Evolutionary conservation across 495 filamentous ascomycete genomes (phyloP), one percentile per base, ranked within the genome.

Genomic region (Podospora australis): DNA sequence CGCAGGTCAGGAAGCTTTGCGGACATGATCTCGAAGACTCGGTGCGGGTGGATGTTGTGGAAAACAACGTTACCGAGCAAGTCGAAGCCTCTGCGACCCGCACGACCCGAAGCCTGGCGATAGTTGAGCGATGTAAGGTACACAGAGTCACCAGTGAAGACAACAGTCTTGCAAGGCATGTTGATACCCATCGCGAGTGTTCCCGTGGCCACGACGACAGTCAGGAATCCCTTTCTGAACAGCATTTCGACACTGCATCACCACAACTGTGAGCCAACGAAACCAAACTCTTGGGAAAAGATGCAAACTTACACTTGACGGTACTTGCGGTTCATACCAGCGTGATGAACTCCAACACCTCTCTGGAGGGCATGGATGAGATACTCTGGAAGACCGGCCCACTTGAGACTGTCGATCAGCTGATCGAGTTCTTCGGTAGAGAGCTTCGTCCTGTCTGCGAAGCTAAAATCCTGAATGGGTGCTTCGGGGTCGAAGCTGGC

Each of bases 81-180:
- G 57, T 90, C 86, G 52, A 90, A 90, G 19, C 86, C 86, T 58
- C 86, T 80, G 61, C 86, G 81, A 42, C 86, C 86, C 23, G 86
- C 80, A 68, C 86, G 80, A 58, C 86, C 86, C 46, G 84, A 78
- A 7, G 80, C 82, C 64, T 90, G 86, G 7, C 84, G 78, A 60
- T 79, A 90, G 59, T 84, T 86, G 26, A 90, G 73, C 0, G 86
- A 78, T 1, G 84, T 88, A 40, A 90, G 62, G 50, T 71, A 87
- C 9, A 86, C 70, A 1, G 79, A 83, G 53, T 90, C 84, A 3
- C 84, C 85, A 4, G 71, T 75, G 59, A 90, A 90, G 4, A 89
- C 78, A 7, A 88, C 84, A 1, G 86, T 90, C 54, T 84, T 85
- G 57, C 86, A 88, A 17, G 86, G 86, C 86, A 88, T 90, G 50